These are phyloP conservation scores for Fusarium sp. DNA, from an alignment of 2,329 filamentous ascomycete species.

Conservation along the genomic window DNA sequence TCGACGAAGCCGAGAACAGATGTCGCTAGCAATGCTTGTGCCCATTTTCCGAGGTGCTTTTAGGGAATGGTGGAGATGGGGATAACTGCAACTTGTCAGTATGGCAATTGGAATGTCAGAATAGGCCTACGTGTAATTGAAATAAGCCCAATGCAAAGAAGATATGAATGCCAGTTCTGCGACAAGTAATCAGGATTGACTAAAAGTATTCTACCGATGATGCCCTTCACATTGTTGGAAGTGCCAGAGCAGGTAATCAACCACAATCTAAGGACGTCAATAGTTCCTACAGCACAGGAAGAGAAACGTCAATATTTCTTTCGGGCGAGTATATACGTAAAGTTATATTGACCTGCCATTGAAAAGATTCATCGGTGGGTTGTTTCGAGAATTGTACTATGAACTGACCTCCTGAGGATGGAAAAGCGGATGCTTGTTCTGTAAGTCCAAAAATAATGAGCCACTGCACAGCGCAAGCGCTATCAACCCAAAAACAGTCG, in stretches of 20 bases:
- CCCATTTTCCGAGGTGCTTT: background rate
- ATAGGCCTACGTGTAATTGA: background rate
- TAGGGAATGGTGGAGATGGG: background rate
- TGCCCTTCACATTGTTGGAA: background rate
- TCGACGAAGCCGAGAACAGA: background rate
- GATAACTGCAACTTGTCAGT: background rate
- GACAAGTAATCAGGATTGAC: background rate
- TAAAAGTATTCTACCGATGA: background rate
- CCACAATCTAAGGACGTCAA: background rate
- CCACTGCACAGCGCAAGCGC: background rate
- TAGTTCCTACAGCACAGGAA: background rate
- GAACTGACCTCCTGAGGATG: background rate
- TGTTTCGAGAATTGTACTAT: fast-evolving
- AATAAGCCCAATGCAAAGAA: background rate
- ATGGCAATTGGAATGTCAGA: fast-evolving
- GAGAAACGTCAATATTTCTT: background rate
- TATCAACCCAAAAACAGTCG: background rate
- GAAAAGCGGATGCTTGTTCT: background rate
- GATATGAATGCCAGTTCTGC: background rate
- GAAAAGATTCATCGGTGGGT: background rate
- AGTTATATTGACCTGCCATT: background rate
- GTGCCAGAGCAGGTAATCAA: background rate
- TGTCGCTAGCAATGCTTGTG: background rate
- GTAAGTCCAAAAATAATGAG: background rate
- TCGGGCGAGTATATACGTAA: background rate